A percentile compares a stretch with the other conserved stretches of the same genome.
Evolutionary conservation across 2,329 filamentous ascomycete genomes (phyloP).

Genomic region (Penicillium sp.): DNA sequence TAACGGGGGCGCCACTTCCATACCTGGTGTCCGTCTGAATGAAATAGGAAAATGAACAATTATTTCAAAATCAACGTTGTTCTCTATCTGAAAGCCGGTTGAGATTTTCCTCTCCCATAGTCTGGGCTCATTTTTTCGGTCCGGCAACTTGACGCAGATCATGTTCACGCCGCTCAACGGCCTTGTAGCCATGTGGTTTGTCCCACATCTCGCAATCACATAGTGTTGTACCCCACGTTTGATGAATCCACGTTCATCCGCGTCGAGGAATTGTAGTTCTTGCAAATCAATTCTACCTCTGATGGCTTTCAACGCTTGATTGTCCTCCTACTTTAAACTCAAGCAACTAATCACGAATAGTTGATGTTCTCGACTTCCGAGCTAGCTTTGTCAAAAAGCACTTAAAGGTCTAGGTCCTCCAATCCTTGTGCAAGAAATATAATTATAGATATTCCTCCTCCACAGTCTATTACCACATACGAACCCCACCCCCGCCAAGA

Average conservation of each 20-base stretch:
- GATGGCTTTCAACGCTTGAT: neutral
- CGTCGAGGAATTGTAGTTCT: neutral
- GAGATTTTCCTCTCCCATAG: neutral
- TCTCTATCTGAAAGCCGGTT: slow-evolving; percentile 7
- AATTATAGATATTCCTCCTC: slow-evolving; percentile 1
- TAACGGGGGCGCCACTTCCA: slow-evolving; percentile 36
- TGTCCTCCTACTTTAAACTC: neutral
- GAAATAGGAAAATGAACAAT: slow-evolving; percentile 45
- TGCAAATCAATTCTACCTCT: neutral
- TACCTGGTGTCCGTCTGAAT: slow-evolving; percentile 41
- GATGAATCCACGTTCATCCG: neutral
- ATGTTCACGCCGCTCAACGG: neutral
- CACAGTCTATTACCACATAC: neutral
- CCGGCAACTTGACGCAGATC: neutral
- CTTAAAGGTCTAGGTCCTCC: neutral
- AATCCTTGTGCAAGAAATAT: neutral
- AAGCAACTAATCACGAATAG: too few species aligned
- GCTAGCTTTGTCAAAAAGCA: neutral
- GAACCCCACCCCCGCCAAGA: slow-evolving; percentile 7
- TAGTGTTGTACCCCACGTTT: neutral
- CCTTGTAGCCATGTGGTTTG: slow-evolving; percentile 6
- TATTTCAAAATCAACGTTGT: slow-evolving; percentile 24
- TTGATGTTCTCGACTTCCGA: neutral
- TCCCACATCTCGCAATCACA: neutral
- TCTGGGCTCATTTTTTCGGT: neutral